phyloP scores from a whole-genome alignment of 495 filamentous ascomycete genomes.

The Aspergillus coremiiformis region DNA sequence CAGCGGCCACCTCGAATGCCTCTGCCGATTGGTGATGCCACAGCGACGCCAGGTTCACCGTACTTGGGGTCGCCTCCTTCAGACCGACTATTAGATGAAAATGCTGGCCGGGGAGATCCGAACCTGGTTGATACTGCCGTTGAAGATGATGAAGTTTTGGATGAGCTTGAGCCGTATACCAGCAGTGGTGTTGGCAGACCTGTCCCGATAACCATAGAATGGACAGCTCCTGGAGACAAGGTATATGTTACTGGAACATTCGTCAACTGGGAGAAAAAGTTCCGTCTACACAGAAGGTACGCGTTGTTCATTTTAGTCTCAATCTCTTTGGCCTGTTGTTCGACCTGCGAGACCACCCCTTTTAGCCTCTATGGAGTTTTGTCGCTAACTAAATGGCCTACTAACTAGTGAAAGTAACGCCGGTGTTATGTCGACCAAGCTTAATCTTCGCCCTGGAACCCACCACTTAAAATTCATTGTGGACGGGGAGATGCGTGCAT shows the following conservation, averaged over 20 bases:
- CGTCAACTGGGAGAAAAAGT: slow-evolving; percentile 91
- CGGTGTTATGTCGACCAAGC: slow-evolving; percentile 59
- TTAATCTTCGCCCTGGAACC: slow-evolving; percentile 82
- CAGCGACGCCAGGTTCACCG: slow-evolving; percentile 77
- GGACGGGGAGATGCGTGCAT: slow-evolving; percentile 84
- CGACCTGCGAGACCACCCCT: background rate
- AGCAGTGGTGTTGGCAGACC: slow-evolving; percentile 45
- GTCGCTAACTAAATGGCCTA: background rate
- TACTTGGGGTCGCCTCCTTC: slow-evolving; percentile 44
- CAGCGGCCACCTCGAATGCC: slow-evolving; percentile 79
- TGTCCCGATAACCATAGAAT: slow-evolving; percentile 77
- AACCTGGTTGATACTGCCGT: slow-evolving; percentile 60
- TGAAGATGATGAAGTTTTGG: slow-evolving; percentile 72
- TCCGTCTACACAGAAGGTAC: slow-evolving; percentile 73
- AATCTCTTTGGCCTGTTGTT: background rate
- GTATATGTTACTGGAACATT: slow-evolving; percentile 97
- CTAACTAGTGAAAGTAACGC: slow-evolving; percentile 29
- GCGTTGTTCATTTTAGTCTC: background rate
- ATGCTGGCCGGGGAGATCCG: slow-evolving; percentile 44
- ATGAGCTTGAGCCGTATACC: slow-evolving; percentile 57
- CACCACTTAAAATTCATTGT: slow-evolving; percentile 97
- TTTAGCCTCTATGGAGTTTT: background rate
- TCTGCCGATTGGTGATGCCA: slow-evolving; percentile 83
- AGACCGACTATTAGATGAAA: slow-evolving; percentile 41
- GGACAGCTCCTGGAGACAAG: slow-evolving; percentile 70